Conservation (phyloP, 495 filamentous ascomycete genomes). For the Xylaria bambusicola region DNA sequence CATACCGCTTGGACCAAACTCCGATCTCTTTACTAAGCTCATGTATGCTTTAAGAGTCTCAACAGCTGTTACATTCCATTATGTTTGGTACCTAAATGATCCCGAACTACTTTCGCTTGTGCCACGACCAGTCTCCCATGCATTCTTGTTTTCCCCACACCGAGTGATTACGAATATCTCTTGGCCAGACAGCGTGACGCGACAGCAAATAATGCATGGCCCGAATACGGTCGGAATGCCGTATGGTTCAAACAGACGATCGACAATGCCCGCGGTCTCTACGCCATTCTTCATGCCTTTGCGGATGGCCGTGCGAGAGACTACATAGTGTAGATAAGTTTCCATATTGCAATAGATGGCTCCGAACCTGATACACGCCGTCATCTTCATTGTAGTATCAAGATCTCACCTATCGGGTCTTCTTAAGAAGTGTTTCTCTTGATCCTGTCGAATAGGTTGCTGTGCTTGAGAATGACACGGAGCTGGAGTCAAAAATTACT, state of each 20-base stretch:
- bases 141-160: constrained; percentile 71
- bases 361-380: background rate
- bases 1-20: constrained; percentile 41
- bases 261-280: constrained; percentile 74
- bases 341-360: background rate
- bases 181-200: constrained; percentile 52
- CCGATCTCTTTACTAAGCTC: constrained; percentile 44
- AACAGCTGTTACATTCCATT: constrained; percentile 61
- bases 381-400: constrained; percentile 26
- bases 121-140: constrained; percentile 69
- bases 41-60: constrained; percentile 65
- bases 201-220: constrained; percentile 37
- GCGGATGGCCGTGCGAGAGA: constrained; percentile 51
- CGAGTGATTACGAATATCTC: constrained; percentile 53
- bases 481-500: constrained; percentile 64
- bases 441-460: constrained; percentile 57
- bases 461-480: constrained; percentile 65
- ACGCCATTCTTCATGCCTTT: constrained; percentile 72
- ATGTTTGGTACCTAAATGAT: constrained; percentile 71
- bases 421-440: constrained; percentile 41
- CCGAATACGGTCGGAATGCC: constrained; percentile 35
- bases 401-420: constrained; percentile 34
- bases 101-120: constrained; percentile 66
- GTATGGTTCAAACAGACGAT: constrained; percentile 86
- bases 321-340: constrained; percentile 44